Base-by-base conservation (phyloP, 768 basidiomycete genomes). In the Amanita polypyramis region DNA sequence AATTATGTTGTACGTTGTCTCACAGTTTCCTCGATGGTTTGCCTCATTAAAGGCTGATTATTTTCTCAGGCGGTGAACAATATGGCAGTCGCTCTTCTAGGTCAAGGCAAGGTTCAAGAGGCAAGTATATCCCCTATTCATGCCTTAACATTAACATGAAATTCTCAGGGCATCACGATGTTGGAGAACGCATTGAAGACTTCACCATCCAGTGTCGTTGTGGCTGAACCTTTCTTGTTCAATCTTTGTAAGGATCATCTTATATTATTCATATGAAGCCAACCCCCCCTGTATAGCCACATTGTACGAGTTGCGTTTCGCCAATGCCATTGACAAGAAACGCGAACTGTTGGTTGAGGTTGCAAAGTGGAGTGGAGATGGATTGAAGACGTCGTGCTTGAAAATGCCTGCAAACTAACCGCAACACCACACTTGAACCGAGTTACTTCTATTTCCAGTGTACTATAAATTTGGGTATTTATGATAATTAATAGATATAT, bases 321-420 rank as follows among this genome's bases (percentile, higher is more conserved):
- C 78, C 1, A 75, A 76, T 1, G 82, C 84, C 2, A 70, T 77
- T 46, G 82, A 85, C 51, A 88, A 84, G 63, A 92, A 91, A 61
- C 77, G 79, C 36, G 76, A 78, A 19, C 66, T 91, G 27, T 67
- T 91, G 23, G 54, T 86, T 11, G 80, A 88, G 51, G 85, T 87
- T 0, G 81, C 86, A 11, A 84, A 84, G 59, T 90, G 86, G 86
- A 85, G 85, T 51, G 88, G 88, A 6, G 88, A 92, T 61, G 89
- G 88, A 0, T 61, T 91, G 56, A 80, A 74, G 54, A 79, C 82
- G 15, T 45, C 44, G 12, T 45, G 44, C 20, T 27, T 45, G 44
- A 45, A 45, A n/a, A 34, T 45, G 33, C 44, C 44, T 14, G 25
- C 44, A 12, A 45, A 2, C 15, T 45, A 34, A 15, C 23, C 2